Percentiles rank a stretch among this genome's conserved stretches.
phyloP scores from a whole-genome alignment of 768 basidiomycete genomes.

The Hypholoma sublateritium region DNA sequence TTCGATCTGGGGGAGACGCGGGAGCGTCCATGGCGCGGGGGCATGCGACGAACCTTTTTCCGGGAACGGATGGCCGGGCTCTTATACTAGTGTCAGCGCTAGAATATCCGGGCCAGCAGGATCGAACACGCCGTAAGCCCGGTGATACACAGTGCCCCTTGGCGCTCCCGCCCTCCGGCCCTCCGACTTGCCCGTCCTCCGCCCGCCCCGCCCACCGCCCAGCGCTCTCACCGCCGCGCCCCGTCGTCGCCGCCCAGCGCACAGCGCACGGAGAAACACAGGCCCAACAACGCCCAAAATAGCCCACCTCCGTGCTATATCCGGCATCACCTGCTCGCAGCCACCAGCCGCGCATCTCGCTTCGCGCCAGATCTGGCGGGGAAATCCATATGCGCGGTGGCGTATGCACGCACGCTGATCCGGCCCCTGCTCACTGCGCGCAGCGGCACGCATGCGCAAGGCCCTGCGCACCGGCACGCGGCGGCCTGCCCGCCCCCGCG shows the following conservation, averaged over 20 bases:
- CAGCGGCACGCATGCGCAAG: not conserved
- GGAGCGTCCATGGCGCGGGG: constrained; percentile 18
- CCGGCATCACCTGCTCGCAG: not conserved
- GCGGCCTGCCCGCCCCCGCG: not conserved
- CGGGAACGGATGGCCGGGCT: constrained; percentile 16
- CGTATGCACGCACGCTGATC: not conserved
- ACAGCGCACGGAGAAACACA: not conserved
- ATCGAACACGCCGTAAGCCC: constrained; percentile 29
- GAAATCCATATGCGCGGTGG: not conserved
- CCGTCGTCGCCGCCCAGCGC: not conserved
- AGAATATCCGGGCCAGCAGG: constrained; percentile 37
- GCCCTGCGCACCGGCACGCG: not conserved
- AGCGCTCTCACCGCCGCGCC: not conserved
- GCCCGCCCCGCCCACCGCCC: not conserved
- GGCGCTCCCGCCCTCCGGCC: not conserved
- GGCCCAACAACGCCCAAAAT: not conserved
- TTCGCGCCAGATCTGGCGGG: not conserved
- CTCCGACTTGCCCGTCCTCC: not conserved
- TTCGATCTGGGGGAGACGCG: constrained; percentile 18
- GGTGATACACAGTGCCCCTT: constrained; percentile 32
- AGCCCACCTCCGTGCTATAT: constrained; percentile 1
- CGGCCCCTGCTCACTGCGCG: not conserved
- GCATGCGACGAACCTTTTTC: constrained; percentile 30
- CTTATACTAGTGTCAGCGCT: constrained; percentile 39
- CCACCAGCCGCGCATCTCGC: not conserved